These are phyloP conservation scores for Pleurotus citrinopileatus DNA, from an alignment of 768 basidiomycete species.

Conservation along the genomic window DNA sequence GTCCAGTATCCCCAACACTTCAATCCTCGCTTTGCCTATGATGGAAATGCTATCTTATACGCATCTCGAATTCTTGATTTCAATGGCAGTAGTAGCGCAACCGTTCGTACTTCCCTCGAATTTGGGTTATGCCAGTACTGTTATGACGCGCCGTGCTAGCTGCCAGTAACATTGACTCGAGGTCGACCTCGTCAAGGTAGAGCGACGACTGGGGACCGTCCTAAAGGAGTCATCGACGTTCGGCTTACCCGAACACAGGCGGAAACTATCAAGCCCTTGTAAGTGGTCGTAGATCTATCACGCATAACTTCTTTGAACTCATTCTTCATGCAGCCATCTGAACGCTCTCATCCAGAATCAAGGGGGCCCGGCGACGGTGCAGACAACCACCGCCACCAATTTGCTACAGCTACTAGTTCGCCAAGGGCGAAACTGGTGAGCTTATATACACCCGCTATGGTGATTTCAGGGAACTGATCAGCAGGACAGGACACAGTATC, in stretches of 20 bases:
- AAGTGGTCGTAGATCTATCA: constrained; percentile 4
- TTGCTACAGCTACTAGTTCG: constrained; percentile 47
- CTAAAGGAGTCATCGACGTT: constrained; percentile 28
- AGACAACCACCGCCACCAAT: constrained; percentile 37
- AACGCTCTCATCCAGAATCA: constrained; percentile 18
- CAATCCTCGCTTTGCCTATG: constrained; percentile 42
- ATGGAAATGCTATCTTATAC: constrained; percentile 42
- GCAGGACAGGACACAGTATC: constrained; percentile 30
- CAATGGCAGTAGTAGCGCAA: constrained; percentile 23
- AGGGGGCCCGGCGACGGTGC: constrained; percentile 12
- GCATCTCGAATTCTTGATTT: constrained; percentile 28
- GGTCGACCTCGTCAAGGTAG: constrained; percentile 13
- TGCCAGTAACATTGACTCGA: constrained; percentile 30
- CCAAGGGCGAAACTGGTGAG: constrained; percentile 44
- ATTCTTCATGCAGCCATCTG: constrained; percentile 22
- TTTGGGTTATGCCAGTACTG: too few species aligned
- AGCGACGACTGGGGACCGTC: constrained; percentile 9
- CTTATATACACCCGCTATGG: constrained; percentile 4
- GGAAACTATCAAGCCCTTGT: constrained; percentile 34
- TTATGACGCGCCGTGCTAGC: constrained; percentile 23
- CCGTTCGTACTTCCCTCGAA: constrained; percentile 20
- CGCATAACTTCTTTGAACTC: constrained; percentile 1
- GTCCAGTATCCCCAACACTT: constrained; percentile 32
- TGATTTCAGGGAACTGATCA: background rate
- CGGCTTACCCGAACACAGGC: constrained; percentile 35